phyloP scores from a whole-genome alignment of 495 filamentous ascomycete genomes.

The Lineolata rhizophorae region DNA sequence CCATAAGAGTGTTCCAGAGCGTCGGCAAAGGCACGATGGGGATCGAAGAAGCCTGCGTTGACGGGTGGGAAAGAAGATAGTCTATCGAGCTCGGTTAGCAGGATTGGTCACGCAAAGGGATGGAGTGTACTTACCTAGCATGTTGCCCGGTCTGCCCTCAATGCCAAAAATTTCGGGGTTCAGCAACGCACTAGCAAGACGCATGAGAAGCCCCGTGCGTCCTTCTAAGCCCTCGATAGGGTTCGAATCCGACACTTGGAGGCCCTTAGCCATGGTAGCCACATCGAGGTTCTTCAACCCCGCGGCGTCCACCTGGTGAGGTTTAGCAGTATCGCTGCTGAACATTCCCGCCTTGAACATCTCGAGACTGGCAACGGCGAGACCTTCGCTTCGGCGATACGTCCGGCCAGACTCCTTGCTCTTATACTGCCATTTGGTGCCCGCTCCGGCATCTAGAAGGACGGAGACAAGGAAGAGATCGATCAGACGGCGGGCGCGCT shows the following conservation, averaged over 20 bases:
- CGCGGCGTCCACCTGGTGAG: constrained; percentile 70
- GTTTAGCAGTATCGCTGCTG: constrained; percentile 59
- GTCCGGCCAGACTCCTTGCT: constrained; percentile 71
- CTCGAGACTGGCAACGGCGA: constrained; percentile 84
- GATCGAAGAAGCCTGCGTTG: constrained; percentile 66
- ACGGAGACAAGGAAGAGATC: constrained; percentile 85
- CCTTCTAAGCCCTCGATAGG: constrained; percentile 78
- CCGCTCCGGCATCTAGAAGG: constrained; percentile 70
- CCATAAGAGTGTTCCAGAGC: constrained; percentile 75
- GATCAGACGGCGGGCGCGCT: constrained; percentile 54
- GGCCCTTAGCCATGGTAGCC: constrained; percentile 49
- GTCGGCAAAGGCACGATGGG: constrained; percentile 82
- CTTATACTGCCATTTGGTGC: constrained; percentile 70
- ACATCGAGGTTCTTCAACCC: constrained; percentile 57
- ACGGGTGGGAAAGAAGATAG: constrained; percentile 76
- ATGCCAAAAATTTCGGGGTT: constrained; percentile 73
- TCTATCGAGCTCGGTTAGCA: constrained; percentile 28
- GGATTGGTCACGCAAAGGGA: background rate
- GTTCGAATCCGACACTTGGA: constrained; percentile 67
- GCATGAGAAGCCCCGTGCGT: constrained; percentile 55
- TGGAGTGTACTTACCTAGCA: constrained; percentile 47
- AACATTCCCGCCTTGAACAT: constrained; percentile 97
- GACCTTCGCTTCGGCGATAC: constrained; percentile 72
- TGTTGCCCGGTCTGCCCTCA: constrained; percentile 72
- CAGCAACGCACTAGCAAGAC: constrained; percentile 53